A percentile compares a stretch with the other conserved stretches of the same genome.
phyloP scores from a whole-genome alignment of 2,329 filamentous ascomycete genomes.

The Graphium sp. region DNA sequence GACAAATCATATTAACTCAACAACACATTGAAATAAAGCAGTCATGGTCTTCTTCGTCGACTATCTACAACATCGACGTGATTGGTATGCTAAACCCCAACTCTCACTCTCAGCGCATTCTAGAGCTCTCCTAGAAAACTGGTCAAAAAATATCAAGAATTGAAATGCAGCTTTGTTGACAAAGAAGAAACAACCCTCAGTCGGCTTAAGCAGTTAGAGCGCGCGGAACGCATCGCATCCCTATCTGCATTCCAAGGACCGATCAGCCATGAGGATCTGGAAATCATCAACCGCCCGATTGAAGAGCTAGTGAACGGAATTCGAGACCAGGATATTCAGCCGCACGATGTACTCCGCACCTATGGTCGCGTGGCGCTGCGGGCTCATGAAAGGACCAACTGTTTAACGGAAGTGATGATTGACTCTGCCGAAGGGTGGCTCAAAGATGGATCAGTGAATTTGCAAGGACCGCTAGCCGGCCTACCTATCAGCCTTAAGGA shows the following conservation, averaged over 20 bases:
- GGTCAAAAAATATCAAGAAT: too few species aligned
- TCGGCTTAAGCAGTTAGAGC: too few species aligned
- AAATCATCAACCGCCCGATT: constrained; percentile 57
- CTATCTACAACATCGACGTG: too few species aligned
- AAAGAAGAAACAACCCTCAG: too few species aligned
- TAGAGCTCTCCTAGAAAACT: too few species aligned
- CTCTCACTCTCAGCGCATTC: too few species aligned
- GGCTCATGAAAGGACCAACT: constrained; percentile 78
- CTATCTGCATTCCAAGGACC: constrained; percentile 56
- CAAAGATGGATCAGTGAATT: constrained; percentile 39
- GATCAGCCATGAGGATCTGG: constrained; percentile 46
- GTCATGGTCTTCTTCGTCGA: too few species aligned
- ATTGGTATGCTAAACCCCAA: too few species aligned
- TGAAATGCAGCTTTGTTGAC: too few species aligned
- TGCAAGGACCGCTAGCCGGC: constrained; percentile 69
- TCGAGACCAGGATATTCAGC: constrained; percentile 46
- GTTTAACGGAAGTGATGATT: constrained; percentile 74
- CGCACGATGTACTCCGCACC: constrained; percentile 60
- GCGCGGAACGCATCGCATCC: too few species aligned
- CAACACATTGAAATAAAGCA: too few species aligned
- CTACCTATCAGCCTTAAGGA: constrained; percentile 80
- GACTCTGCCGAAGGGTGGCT: constrained; percentile 62
- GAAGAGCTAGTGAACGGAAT: constrained; percentile 64
- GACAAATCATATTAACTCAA: too few species aligned
- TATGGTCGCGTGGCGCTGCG: constrained; percentile 77